phyloP scores from a whole-genome alignment of 139 green algal species.

The Coelastrella sp. region DNA sequence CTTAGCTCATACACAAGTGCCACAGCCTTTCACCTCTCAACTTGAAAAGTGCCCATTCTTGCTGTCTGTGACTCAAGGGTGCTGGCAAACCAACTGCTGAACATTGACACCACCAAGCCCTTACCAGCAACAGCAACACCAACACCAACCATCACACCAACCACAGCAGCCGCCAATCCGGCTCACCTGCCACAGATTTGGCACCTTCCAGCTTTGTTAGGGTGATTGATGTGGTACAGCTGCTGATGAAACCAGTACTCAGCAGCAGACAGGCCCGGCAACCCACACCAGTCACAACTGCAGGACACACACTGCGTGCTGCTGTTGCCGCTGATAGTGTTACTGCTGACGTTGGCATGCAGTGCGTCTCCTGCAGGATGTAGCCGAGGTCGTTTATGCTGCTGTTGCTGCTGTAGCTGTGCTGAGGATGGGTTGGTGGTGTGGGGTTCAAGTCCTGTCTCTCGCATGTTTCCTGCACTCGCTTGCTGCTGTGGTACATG shows the following conservation, averaged over 20 bases:
- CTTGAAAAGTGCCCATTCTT: too few species aligned
- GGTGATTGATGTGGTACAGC: constrained; percentile 27
- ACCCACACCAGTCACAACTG: constrained; percentile 48
- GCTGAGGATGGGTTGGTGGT: not conserved
- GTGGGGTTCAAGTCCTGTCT: not conserved
- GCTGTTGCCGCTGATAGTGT: not conserved
- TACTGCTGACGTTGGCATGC: not conserved
- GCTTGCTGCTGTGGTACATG: not conserved
- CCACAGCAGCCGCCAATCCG: not conserved
- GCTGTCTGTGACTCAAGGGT: too few species aligned
- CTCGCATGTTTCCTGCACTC: not conserved
- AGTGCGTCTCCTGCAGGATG: not conserved
- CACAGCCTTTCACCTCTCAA: too few species aligned
- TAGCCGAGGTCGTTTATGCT: not conserved
- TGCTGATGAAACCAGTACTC: constrained; percentile 53
- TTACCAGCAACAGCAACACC: too few species aligned
- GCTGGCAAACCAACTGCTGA: not conserved
- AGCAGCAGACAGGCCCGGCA: constrained; percentile 20
- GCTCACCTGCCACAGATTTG: constrained; percentile 21
- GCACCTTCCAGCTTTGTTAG: not conserved
- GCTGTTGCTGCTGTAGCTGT: not conserved
- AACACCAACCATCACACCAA: too few species aligned
- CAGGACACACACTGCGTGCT: not conserved
- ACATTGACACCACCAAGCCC: not conserved
- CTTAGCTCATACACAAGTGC: too few species aligned